Percentiles rank a stretch among this genome's conserved stretches.
Evolutionary conservation across 306 rosid genomes (phyloP).

Genomic region (Cicer bijugum): DNA sequence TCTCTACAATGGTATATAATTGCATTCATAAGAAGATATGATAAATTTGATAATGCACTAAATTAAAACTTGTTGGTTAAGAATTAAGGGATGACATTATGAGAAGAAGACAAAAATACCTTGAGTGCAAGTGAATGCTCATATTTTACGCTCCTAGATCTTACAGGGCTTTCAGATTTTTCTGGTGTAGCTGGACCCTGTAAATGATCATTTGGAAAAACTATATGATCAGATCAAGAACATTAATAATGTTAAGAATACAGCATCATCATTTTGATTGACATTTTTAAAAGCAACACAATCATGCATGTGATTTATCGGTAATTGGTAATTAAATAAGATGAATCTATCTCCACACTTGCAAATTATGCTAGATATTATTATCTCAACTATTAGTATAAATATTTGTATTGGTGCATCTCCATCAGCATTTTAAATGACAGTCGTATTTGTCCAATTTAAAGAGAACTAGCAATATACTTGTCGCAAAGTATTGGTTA

Average conservation of each 20-base stretch:
- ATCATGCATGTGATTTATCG: neutral
- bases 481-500: no score
- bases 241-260: neutral
- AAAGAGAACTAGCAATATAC: no score
- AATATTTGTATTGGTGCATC: neutral
- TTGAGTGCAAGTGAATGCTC: constrained; percentile 56
- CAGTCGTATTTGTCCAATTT: neutral
- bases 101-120: constrained; percentile 48
- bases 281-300: neutral
- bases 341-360: no score
- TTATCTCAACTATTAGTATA: constrained; percentile 3
- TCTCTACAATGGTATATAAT: constrained; percentile 56
- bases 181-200: constrained; percentile 94
- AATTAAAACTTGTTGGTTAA: neutral
- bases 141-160: constrained; percentile 59
- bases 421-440: neutral
- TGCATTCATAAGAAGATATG: constrained; percentile 12
- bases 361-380: neutral
- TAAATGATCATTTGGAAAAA: constrained; percentile 15
- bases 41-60: neutral
- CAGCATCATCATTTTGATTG: neutral
- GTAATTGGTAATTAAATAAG: no score
- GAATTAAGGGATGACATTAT: neutral
- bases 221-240: constrained; percentile 31
- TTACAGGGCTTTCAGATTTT: constrained; percentile 67